Base-by-base conservation (phyloP, 139 green algal genomes). In the Penium margaritaceum region DNA sequence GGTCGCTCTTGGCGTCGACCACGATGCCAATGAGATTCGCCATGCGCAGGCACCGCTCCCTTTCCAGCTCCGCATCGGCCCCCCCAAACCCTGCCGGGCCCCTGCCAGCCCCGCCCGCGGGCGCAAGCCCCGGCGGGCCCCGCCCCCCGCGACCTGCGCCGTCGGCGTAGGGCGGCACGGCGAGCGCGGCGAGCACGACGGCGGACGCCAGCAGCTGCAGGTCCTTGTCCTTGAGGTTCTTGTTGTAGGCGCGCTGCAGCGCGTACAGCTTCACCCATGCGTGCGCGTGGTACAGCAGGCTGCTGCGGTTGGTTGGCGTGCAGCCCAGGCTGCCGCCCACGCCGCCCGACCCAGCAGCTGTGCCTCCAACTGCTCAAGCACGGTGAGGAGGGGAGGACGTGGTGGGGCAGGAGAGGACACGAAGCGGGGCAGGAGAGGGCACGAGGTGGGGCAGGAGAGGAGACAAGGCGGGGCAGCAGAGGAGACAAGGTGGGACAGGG, bases 191-290 rank as follows among this genome's bases (percentile, higher is more conserved):
- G 65, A 98, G 87, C 70, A 98, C 81, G 35, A 98, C 93, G 32
- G 83, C 85, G 53, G 86, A 90, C 7, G 94, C 91, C 89, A 88
- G 80, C 14, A 80, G n/a, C 33, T 75, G 57, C n/a, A 89, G 65
- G 75, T 97, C 92, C 27, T 69, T 73, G 21, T 76, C 53, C 19
- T 82, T 87, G 43, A 96, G 81, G 73, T 86, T 89, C 84, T 92
- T 94, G 86, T 91, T 95, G 84, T 93, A 91, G 24, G 65, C 78
- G 43, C 87, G 87, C 43, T 78, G 83, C 70, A 98, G 87, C 70
- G 86, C 91, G 81, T 91, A 97, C 24, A 99, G 88, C 86, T 95
- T 96, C 62, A 90, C 87, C 91, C 90, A 97, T 0, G 91, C 89
- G 71, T 95, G 96, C 0, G 90, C 94, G 70, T 95, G 90, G 86